Evolutionary conservation across 2,329 filamentous ascomycete genomes (phyloP).

Genomic region (Pezicula neosporulosa): DNA sequence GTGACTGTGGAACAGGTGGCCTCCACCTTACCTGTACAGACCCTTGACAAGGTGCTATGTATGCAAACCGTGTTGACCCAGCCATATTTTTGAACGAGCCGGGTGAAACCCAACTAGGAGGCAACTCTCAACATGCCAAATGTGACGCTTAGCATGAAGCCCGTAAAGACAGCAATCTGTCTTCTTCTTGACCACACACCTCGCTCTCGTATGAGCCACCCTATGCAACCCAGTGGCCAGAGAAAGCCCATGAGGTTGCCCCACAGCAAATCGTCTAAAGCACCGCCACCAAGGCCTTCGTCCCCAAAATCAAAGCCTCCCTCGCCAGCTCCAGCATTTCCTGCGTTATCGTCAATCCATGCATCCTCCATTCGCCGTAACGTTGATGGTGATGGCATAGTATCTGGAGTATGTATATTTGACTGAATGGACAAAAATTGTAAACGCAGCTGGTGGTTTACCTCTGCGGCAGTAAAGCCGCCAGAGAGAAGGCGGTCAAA

Average conservation of each 20-base stretch:
- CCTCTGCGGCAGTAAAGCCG: slow-evolving; percentile 80
- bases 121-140: slow-evolving; percentile 62
- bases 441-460: slow-evolving; percentile 76
- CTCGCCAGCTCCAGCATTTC: slow-evolving; percentile 15
- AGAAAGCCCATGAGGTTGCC: slow-evolving; percentile 92
- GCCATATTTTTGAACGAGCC: no score
- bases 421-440: slow-evolving; percentile 87
- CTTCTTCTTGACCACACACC: slow-evolving; percentile 82
- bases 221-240: slow-evolving; percentile 83
- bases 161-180: slow-evolving; percentile 82
- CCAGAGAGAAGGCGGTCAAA: slow-evolving; percentile 83
- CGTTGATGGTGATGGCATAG: slow-evolving; percentile 76
- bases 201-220: slow-evolving; percentile 83
- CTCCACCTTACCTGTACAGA: no score
- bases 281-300: slow-evolving; percentile 26
- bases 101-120: slow-evolving; percentile 14
- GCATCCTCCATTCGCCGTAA: slow-evolving; percentile 79
- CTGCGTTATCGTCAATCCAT: slow-evolving; percentile 75
- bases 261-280: slow-evolving; percentile 81
- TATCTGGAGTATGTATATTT: slow-evolving; percentile 79
- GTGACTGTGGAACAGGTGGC: no score
- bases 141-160: slow-evolving; percentile 73
- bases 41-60: no score
- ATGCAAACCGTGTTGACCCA: no score
- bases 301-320: slow-evolving; percentile 5